phyloP scores from a whole-genome alignment of 176 grass and related monocot genomes.

The Aegilops speltoides region DNA sequence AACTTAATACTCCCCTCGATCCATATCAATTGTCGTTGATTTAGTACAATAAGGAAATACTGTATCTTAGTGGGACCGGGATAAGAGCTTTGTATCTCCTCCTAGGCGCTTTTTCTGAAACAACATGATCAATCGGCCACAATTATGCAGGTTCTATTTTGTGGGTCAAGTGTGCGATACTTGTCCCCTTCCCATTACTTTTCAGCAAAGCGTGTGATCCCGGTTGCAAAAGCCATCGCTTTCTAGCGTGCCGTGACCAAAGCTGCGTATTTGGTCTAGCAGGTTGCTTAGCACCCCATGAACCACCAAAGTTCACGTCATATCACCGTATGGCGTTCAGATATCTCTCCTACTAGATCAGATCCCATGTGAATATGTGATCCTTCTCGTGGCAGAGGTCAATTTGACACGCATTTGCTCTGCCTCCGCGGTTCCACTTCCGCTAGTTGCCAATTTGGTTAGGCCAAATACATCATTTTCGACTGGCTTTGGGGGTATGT shows the following conservation, averaged over 20 bases:
- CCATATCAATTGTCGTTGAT: too few species aligned
- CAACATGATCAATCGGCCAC: background rate
- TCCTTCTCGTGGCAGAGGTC: background rate
- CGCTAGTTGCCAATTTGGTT: background rate
- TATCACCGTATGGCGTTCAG: background rate
- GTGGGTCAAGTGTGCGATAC: slow-evolving; percentile 9
- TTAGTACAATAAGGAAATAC: too few species aligned
- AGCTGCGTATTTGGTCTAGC: slow-evolving; percentile 20
- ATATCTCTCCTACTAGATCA: background rate
- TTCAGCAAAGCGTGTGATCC: slow-evolving; percentile 3
- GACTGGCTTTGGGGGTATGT: background rate
- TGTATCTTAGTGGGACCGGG: background rate
- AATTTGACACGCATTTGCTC: background rate
- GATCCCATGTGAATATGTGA: background rate
- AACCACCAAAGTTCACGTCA: background rate
- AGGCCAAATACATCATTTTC: background rate
- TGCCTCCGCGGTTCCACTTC: background rate
- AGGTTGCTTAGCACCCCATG: slow-evolving; percentile 16
- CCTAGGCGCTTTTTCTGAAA: background rate
- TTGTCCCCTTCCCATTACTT: slow-evolving; percentile 20
- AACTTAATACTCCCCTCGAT: too few species aligned
- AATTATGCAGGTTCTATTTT: slow-evolving; percentile 12
- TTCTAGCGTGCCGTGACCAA: slow-evolving; percentile 18
- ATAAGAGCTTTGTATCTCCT: background rate
- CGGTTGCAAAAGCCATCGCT: background rate